A percentile compares a stretch with the other conserved stretches of the same genome.
Evolutionary conservation across 352 stramenopile species (phyloP).

Genomic region (Phytophthora fragariae): DNA sequence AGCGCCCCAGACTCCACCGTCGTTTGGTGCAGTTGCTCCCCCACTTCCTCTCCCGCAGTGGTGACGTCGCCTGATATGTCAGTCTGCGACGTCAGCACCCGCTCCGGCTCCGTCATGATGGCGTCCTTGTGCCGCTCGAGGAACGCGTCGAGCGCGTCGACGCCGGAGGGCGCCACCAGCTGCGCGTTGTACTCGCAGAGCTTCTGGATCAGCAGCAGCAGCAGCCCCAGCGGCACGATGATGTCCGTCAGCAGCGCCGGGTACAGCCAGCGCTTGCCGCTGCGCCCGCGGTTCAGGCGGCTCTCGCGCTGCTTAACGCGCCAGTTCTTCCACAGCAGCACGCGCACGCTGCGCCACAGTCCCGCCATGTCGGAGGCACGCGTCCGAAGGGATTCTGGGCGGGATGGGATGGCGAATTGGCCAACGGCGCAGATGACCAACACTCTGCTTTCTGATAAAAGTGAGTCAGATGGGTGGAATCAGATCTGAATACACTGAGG

Average conservation of each 20-base stretch:
- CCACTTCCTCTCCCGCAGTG: background rate
- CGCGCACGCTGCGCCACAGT: conserved; percentile 49
- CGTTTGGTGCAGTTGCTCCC: conserved; percentile 1
- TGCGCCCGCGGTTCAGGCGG: conserved; percentile 57
- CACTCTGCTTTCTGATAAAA: background rate
- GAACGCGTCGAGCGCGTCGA: conserved; percentile 3
- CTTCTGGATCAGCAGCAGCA: conserved; percentile 67
- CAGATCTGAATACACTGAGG: no score
- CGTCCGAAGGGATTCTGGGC: conserved; percentile 7
- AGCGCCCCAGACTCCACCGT: conserved; percentile 39
- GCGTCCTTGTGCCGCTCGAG: conserved; percentile 2
- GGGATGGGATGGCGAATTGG: conserved; percentile 1
- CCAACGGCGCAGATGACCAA: background rate
- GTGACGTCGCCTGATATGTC: background rate
- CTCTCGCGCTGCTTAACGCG: conserved; percentile 84
- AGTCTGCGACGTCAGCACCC: background rate
- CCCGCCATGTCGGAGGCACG: conserved; percentile 16
- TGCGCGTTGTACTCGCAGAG: conserved; percentile 67
- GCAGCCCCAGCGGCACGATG: conserved; percentile 61
- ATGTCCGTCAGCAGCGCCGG: conserved; percentile 76
- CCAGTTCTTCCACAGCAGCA: conserved; percentile 88
- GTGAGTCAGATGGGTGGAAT: no score
- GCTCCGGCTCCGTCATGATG: background rate
- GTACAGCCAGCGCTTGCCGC: conserved; percentile 60
- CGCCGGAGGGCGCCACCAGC: conserved; percentile 27